Evolutionary conservation across 495 filamentous ascomycete genomes (phyloP), one percentile per base, ranked within the genome.

Genomic region (Immersiella caudata): DNA sequence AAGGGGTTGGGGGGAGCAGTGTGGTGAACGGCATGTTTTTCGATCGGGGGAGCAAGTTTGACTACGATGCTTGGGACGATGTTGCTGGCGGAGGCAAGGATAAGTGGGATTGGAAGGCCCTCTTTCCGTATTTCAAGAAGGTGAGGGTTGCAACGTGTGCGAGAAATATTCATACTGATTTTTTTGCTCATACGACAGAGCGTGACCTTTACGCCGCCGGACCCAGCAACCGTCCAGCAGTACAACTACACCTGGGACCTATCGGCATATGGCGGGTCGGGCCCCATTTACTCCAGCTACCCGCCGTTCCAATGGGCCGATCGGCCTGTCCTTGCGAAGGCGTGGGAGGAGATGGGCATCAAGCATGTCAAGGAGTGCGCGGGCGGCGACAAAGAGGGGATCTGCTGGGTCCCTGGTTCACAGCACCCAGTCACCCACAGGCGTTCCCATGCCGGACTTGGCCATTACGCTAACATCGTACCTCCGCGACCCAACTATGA

Each of bases 41-140:
- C 22, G 69, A 79, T 62, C 78, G 79, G 20, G 76, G 75, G 0
- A 72, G 75, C 6, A 59, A 62, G 0, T 74, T 65, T 36, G 83
- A 85, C 62, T 83, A 81, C 52, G 82, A 88, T 65, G 68, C 79
- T 0, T 88, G 87, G 87, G 77, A 79, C 57, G 68, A 72, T 14
- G 70, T 84, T 0, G 85, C 84, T 8, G 85, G 84, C 66, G 57
- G 26, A 8, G 26, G 18, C 22, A 22, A 3, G 6, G 60, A 12
- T 36, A 36, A 68, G 33, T 78, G 76, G 76, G 59, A 69, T 29
- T 84, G 81, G 81, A 52, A 73, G 22, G 79, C 75, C 21, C 35
- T 82, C 3, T 67, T 78, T 20, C 81, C 80, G 1, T 83, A 78
- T 66, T 78, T 83, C 64, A 80, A 80, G 61, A 83, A 78, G 69